These are phyloP conservation scores for Cryphonectria radicalis DNA, from an alignment of 2,329 filamentous ascomycete genomes.

Conservation along the genomic window DNA sequence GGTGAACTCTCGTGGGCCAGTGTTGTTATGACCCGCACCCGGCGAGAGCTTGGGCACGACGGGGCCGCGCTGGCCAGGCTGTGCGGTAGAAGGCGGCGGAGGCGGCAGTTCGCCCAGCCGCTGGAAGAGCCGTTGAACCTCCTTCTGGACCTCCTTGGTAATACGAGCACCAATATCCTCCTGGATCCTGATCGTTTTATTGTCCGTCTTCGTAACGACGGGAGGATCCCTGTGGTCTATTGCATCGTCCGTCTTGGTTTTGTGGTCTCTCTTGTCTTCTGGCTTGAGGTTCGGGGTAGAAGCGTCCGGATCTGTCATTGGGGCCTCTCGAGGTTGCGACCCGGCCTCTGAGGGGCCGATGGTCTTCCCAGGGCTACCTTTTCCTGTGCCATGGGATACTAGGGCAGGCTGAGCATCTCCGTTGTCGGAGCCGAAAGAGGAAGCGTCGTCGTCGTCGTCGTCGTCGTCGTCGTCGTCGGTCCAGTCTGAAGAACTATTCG, in stretches of 20 bases:
- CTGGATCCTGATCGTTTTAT: not conserved
- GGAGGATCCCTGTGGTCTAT: not conserved
- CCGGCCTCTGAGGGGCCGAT: not conserved
- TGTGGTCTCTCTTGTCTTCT: not conserved
- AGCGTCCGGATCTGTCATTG: constrained; percentile 17
- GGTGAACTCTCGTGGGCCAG: not conserved
- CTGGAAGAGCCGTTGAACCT: constrained; percentile 17
- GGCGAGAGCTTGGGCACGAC: not conserved
- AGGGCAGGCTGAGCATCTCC: not conserved
- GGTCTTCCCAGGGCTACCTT: constrained; percentile 6
- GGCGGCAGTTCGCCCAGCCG: not conserved
- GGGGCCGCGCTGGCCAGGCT: not conserved
- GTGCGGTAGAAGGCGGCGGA: not conserved
- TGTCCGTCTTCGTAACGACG: not conserved
- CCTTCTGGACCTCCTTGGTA: constrained; percentile 10
- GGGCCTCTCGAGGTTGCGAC: not conserved
- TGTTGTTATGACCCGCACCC: not conserved
- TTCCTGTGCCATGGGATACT: not conserved
- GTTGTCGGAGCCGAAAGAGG: not conserved
- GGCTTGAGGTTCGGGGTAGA: not conserved
- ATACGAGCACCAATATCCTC: constrained; percentile 6
- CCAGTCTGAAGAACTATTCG: constrained; percentile 15
- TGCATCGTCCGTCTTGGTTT: not conserved
- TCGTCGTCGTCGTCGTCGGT: constrained; percentile 8
- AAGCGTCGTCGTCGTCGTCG: constrained; percentile 5